phyloP scores from a whole-genome alignment of 2,329 filamentous ascomycete species.

The Penicillium italicum region DNA sequence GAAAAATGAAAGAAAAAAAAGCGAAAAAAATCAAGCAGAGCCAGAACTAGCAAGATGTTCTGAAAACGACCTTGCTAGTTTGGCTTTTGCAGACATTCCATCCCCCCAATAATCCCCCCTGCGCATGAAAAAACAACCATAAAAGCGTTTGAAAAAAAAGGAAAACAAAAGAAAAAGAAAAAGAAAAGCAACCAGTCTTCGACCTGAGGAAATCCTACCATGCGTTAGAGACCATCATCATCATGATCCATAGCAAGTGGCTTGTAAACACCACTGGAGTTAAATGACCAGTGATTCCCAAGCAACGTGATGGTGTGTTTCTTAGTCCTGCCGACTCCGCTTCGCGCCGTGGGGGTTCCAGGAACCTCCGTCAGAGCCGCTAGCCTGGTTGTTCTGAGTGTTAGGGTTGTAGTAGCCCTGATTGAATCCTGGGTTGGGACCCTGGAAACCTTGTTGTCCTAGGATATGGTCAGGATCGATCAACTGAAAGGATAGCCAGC shows the following conservation, averaged over 20 bases:
- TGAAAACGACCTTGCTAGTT: background rate
- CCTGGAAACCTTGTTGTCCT: constrained; percentile 56
- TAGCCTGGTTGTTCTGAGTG: constrained; percentile 40
- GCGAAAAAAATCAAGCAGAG: background rate
- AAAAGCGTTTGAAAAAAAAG: background rate
- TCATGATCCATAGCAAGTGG: background rate
- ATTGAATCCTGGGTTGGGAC: constrained; percentile 52
- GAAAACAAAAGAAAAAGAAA: background rate
- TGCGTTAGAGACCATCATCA: background rate
- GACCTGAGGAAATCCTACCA: background rate
- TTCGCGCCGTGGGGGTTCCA: constrained; percentile 82
- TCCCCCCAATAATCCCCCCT: background rate
- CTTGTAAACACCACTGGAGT: background rate
- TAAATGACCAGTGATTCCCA: background rate
- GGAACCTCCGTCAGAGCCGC: constrained; percentile 52
- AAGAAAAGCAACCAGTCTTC: background rate
- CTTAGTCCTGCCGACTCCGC: constrained; percentile 67
- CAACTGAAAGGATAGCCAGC: no score
- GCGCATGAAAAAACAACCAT: background rate
- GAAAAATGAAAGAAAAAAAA: background rate
- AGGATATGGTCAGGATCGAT: constrained; percentile 18
- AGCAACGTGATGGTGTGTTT: background rate
- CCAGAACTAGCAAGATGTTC: background rate
- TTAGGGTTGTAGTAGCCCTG: constrained; percentile 8
- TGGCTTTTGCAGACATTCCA: background rate